phyloP scores from a whole-genome alignment of 2,329 filamentous ascomycete species.

The Aspergillus sp. region DNA sequence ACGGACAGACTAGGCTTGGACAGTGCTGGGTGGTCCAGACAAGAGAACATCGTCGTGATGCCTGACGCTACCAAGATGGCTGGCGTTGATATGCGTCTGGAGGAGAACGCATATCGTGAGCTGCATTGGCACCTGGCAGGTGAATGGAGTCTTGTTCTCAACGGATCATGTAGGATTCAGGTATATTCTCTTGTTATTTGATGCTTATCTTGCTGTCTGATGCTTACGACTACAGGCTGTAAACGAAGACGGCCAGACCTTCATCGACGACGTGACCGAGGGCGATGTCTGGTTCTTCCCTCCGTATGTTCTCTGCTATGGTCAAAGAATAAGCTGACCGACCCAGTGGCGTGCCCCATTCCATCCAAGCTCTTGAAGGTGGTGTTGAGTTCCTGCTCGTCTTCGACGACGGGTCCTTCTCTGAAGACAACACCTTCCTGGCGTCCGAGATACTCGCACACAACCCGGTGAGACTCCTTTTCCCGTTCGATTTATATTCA shows the following conservation, averaged over 20 bases:
- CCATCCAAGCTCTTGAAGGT: slow-evolving; percentile 70
- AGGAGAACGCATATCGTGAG: slow-evolving; percentile 60
- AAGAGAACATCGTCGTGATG: slow-evolving; percentile 55
- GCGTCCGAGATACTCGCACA: slow-evolving; percentile 61
- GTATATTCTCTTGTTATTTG: slow-evolving; percentile 12
- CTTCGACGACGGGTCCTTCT: slow-evolving; percentile 61
- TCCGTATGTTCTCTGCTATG: slow-evolving; percentile 36
- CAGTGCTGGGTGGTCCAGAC: slow-evolving; percentile 54
- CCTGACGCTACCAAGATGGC: slow-evolving; percentile 55
- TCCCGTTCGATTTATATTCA: neutral
- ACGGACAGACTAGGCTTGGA: slow-evolving; percentile 40
- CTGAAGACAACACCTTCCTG: slow-evolving; percentile 73
- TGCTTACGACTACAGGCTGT: slow-evolving; percentile 30
- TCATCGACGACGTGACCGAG: slow-evolving; percentile 72
- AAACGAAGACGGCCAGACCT: slow-evolving; percentile 66
- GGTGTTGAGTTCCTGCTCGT: slow-evolving; percentile 66
- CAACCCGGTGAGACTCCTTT: slow-evolving; percentile 26
- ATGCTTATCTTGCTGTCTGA: neutral
- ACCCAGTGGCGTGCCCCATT: slow-evolving; percentile 66
- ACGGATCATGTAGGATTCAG: slow-evolving; percentile 40
- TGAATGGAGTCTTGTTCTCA: slow-evolving; percentile 42
- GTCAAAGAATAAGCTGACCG: neutral
- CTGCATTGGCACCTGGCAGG: slow-evolving; percentile 54
- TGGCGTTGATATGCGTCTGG: slow-evolving; percentile 60
- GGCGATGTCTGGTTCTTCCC: slow-evolving; percentile 84